Conservation (phyloP, 257 asterid species). For the Ilex aquifolium region DNA sequence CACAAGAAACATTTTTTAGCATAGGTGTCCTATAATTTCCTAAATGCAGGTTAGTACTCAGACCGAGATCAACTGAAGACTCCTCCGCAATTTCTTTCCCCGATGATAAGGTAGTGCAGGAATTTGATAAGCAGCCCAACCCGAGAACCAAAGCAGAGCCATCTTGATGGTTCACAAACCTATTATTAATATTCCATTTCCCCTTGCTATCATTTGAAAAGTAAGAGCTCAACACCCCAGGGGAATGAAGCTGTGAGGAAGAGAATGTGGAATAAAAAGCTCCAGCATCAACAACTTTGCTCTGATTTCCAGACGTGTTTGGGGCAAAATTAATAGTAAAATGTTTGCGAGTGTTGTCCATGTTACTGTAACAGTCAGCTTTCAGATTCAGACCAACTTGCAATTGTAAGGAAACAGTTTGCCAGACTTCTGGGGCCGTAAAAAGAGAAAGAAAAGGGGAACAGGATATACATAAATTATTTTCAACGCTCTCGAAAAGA, state of each 20-base stretch:
- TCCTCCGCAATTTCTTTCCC: slow-evolving; percentile 44
- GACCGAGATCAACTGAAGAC: slow-evolving; percentile 37
- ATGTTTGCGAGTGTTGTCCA: slow-evolving; percentile 43
- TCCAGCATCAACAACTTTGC: slow-evolving; percentile 19
- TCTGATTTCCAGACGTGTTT: slow-evolving; percentile 17
- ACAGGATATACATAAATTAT: slow-evolving; percentile 8
- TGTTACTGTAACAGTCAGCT: slow-evolving; percentile 27
- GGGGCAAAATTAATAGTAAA: slow-evolving; percentile 21
- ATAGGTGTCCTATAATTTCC: slow-evolving; percentile 15
- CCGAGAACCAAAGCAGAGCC: slow-evolving; percentile 45
- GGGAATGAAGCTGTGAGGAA: slow-evolving; percentile 20
- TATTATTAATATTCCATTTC: slow-evolving; percentile 17
- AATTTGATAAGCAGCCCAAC: slow-evolving; percentile 37
- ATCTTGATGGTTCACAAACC: slow-evolving; percentile 18
- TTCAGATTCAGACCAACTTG: slow-evolving; percentile 13
- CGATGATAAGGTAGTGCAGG: slow-evolving; percentile 28
- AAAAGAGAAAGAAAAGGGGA: neutral
- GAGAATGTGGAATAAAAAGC: slow-evolving; percentile 9
- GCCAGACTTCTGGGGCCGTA: slow-evolving; percentile 15
- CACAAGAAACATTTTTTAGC: slow-evolving; percentile 17
- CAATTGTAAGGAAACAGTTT: slow-evolving; percentile 12
- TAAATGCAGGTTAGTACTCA: slow-evolving; percentile 27
- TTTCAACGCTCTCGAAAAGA: slow-evolving; percentile 12
- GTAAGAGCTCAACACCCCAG: slow-evolving; percentile 17
- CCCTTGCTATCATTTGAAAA: slow-evolving; percentile 34